Conservation (phyloP, 2,329 filamentous ascomycete genomes). For the Talaromyces sp. region DNA sequence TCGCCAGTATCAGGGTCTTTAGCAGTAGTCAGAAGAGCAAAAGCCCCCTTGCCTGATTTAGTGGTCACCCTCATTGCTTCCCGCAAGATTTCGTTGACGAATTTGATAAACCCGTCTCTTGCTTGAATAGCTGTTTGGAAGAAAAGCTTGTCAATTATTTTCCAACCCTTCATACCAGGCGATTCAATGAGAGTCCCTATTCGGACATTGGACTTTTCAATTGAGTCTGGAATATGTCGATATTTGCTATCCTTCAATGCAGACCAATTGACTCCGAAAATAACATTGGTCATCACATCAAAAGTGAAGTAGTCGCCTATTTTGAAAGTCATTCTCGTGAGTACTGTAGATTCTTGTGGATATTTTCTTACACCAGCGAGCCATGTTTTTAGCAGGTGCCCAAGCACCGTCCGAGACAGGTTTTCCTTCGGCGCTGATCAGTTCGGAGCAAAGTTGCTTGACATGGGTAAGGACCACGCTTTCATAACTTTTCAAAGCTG, state of each 20-base stretch:
- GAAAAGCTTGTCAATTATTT: conserved; percentile 11
- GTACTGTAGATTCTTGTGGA: not conserved
- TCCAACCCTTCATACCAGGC: conserved; percentile 1
- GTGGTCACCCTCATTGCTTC: conserved; percentile 13
- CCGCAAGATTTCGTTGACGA: conserved; percentile 18
- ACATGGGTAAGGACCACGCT: conserved; percentile 12
- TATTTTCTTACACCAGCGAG: conserved; percentile 29
- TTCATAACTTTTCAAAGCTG: conserved; percentile 19
- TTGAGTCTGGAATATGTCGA: conserved; percentile 10
- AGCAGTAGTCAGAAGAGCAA: conserved; percentile 43
- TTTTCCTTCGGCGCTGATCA: conserved; percentile 4
- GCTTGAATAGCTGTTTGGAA: conserved; percentile 30
- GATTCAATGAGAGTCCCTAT: conserved; percentile 11
- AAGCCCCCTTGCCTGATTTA: conserved; percentile 41
- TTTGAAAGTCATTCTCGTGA: not conserved
- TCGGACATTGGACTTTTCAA: conserved; percentile 16
- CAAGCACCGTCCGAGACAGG: conserved; percentile 24
- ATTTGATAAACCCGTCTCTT: conserved; percentile 32
- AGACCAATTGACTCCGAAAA: conserved; percentile 14
- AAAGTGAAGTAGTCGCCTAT: conserved; percentile 35
- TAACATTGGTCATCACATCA: conserved; percentile 44
- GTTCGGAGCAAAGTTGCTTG: conserved; percentile 6
- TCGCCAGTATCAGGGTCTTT: conserved; percentile 43
- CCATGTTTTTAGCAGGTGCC: conserved; percentile 39
- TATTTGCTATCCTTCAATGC: conserved; percentile 9